These are phyloP conservation scores for Typha latifolia DNA, from an alignment of 176 grass and related monocot species.

Conservation along the genomic window DNA sequence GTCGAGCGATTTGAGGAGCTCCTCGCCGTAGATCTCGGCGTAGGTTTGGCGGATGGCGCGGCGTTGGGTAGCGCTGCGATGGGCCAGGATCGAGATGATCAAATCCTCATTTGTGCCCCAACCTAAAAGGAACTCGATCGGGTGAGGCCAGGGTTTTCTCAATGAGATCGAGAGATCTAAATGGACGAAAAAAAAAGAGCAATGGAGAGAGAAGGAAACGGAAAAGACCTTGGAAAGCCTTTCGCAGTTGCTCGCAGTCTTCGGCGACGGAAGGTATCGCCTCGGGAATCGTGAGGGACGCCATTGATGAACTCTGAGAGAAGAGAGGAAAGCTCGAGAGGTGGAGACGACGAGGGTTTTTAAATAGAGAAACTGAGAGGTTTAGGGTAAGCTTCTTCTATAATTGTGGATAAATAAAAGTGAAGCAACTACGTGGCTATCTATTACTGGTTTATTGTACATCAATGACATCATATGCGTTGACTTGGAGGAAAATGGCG, in stretches of 20 bases:
- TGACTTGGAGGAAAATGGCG: too few relatives aligned
- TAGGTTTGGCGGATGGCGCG: conserved; percentile 62
- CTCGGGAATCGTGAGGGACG: conserved; percentile 53
- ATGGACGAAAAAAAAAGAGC: background rate
- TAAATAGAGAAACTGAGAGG: background rate
- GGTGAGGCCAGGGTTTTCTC: conserved; percentile 1
- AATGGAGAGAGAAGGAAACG: background rate
- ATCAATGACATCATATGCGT: too few relatives aligned
- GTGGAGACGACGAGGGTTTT: background rate
- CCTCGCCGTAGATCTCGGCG: conserved; percentile 56
- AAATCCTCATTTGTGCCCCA: conserved; percentile 86
- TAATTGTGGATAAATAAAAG: too few relatives aligned
- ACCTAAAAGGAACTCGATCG: conserved; percentile 27
- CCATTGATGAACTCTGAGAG: conserved; percentile 25
- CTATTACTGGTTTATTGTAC: too few relatives aligned
- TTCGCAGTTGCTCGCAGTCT: conserved; percentile 79
- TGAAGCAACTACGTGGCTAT: too few relatives aligned
- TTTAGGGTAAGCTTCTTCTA: background rate
- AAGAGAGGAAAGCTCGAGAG: background rate
- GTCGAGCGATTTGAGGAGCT: conserved; percentile 74
- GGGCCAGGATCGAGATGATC: conserved; percentile 90
- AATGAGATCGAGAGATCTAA: background rate
- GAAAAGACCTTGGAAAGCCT: conserved; percentile 63
- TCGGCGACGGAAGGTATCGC: conserved; percentile 45
- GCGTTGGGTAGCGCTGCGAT: conserved; percentile 68